Evolutionary conservation across 202 grass and related monocot species (phyloP).

Genomic region (Bolboschoenoplectus hybrid): DNA sequence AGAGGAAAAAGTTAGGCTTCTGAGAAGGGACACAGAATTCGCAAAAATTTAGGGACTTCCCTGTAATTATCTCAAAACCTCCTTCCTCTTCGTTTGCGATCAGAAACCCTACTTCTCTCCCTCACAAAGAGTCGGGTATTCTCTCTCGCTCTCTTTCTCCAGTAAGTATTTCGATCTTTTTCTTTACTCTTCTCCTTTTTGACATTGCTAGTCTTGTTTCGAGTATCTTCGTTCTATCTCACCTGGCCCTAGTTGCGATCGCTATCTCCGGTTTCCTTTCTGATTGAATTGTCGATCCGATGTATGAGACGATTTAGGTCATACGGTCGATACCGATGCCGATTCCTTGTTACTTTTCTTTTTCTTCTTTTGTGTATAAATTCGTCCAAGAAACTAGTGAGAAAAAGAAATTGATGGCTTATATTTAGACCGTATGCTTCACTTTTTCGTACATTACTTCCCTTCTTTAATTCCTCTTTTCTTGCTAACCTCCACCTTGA

Average conservation of each 20-base stretch:
- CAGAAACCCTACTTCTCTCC: conserved; percentile 15
- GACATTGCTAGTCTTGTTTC: not conserved
- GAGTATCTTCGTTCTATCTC: not conserved
- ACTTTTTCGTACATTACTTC: not conserved
- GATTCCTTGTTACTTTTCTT: no score
- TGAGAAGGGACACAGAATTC: not conserved
- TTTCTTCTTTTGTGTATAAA: not conserved
- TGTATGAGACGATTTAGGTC: not conserved
- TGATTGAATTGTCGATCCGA: not conserved
- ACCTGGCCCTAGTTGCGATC: not conserved
- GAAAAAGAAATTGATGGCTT: not conserved
- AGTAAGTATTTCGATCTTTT: not conserved
- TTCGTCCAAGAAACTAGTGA: not conserved
- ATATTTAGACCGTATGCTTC: not conserved
- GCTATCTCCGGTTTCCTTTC: not conserved
- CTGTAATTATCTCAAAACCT: conserved; percentile 1
- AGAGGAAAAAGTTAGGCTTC: not conserved
- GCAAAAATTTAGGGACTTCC: not conserved
- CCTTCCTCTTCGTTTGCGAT: not conserved
- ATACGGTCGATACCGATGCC: not conserved
- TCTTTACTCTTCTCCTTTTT: not conserved
- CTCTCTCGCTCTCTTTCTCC: not conserved
- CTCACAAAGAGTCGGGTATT: not conserved
- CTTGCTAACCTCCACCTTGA: not conserved
- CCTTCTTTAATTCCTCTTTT: not conserved